Base-by-base conservation (phyloP, 2,329 filamentous ascomycete genomes). In the Monosporascus sp. region DNA sequence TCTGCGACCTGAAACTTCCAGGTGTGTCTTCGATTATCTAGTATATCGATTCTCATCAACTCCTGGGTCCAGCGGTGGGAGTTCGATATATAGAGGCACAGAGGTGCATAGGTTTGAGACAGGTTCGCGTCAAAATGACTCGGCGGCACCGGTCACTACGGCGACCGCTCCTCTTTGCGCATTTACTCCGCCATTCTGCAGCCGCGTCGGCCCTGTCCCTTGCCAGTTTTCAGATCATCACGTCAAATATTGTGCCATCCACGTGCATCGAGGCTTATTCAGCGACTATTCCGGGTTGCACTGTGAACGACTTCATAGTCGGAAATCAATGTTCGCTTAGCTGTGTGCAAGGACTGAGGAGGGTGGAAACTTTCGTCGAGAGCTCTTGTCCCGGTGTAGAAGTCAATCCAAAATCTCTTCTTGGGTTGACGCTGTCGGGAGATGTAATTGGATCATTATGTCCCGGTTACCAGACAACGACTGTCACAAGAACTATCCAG, bases 231-330 rank as follows among this genome's bases (percentile, higher is more conserved):
- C 64, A 67, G 45, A 17, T 53, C 20, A 61, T 67, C 37, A 58
- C 58, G n/a, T 60, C 64, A 47, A 51, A 60, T 18, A 57, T 60
- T 38, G 59, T 66, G 48, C 55, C 62, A 9, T 59, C 31, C 11
- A 56, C 57, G n/a, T 67, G 64, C 48, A 60, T 66, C 36, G 39
- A 50, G 25, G 63, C 61, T 17, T 67, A 67, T 49, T 58, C 58
- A 25, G 54, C 41, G 25, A 51, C 55, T 1, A 64, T 67, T 57
- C 47, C 46, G 8, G 62, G 62, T 22, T 67, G 64, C 44, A 53
- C 56, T 15, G 50, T 50, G 25, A 52, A 44, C 14, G 64, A 66
- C 51, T 65, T 67, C 44, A 51, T 49, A n/a, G 51, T 53, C 20
- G 59, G 58, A 11, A 57, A 47, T 14, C 59, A 60, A 48, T 67